phyloP scores from a whole-genome alignment of 441 rosid species.

The Eruca vesicaria region DNA sequence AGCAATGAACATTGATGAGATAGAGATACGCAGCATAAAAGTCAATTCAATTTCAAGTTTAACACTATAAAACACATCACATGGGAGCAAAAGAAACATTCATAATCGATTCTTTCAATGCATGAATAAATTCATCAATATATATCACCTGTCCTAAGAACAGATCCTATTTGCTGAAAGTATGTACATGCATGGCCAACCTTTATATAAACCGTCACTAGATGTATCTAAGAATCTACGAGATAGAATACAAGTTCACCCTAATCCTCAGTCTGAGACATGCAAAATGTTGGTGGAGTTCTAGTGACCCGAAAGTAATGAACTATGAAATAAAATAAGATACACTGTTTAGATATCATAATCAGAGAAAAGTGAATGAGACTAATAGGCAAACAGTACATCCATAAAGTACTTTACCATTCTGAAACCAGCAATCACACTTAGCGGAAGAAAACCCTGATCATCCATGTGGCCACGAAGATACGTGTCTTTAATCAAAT shows the following conservation, averaged over 20 bases:
- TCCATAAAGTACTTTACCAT: slow-evolving; percentile 48
- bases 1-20: background rate
- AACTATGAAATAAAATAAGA: background rate
- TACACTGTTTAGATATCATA: background rate
- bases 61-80: background rate
- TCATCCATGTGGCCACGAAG: slow-evolving; percentile 91
- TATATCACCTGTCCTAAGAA: background rate
- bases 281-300: background rate
- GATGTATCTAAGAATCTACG: background rate
- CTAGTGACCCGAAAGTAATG: background rate
- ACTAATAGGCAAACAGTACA: background rate
- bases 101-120: background rate
- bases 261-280: background rate
- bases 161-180: slow-evolving; percentile 9
- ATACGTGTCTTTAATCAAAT: slow-evolving; percentile 72
- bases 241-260: background rate
- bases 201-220: slow-evolving; percentile 4
- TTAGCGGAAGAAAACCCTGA: slow-evolving; percentile 79
- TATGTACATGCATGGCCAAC: background rate
- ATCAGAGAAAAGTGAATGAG: slow-evolving; percentile 15
- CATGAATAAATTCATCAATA: background rate
- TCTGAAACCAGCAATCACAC: slow-evolving; percentile 76
- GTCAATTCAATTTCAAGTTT: background rate
- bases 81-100: background rate
- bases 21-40: background rate